A percentile compares a stretch with the other conserved stretches of the same genome.
Evolutionary conservation across 345 rosid genomes (phyloP).

Genomic region (Eucalyptus sp.): DNA sequence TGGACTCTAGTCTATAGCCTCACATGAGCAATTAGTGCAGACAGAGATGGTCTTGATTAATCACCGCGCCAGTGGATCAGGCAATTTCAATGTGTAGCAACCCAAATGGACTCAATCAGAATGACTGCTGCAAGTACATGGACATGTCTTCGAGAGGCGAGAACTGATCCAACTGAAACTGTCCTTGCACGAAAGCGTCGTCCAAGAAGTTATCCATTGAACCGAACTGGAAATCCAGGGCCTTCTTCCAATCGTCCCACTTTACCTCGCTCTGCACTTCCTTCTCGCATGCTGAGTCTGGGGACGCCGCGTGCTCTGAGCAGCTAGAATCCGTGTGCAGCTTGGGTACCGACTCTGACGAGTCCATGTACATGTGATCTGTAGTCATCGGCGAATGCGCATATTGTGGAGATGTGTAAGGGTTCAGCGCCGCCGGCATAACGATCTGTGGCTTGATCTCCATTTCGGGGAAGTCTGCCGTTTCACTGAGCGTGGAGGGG

Average conservation of each 20-base stretch:
- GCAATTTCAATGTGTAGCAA: background rate
- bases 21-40: background rate
- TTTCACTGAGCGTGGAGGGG: slow-evolving; percentile 2
- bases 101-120: background rate
- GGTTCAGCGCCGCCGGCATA: background rate
- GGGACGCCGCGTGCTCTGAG: slow-evolving; percentile 55
- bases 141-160: slow-evolving; percentile 24
- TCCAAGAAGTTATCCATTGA: slow-evolving; percentile 25
- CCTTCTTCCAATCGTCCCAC: slow-evolving; percentile 20
- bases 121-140: slow-evolving; percentile 6
- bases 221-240: slow-evolving; percentile 20
- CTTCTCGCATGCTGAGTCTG: slow-evolving; percentile 29
- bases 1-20: background rate
- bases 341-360: slow-evolving; percentile 42
- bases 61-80: background rate
- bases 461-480: background rate
- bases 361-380: slow-evolving; percentile 16
- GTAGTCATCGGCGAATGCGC: background rate
- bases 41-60: background rate
- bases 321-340: slow-evolving; percentile 52
- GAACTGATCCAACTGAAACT: slow-evolving; percentile 27
- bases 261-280: slow-evolving; percentile 50
- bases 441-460: slow-evolving; percentile 30
- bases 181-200: slow-evolving; percentile 35
- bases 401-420: background rate